These are phyloP conservation scores for Leptographium procerum DNA, from an alignment of 2,329 filamentous ascomycete species.

Conservation along the genomic window DNA sequence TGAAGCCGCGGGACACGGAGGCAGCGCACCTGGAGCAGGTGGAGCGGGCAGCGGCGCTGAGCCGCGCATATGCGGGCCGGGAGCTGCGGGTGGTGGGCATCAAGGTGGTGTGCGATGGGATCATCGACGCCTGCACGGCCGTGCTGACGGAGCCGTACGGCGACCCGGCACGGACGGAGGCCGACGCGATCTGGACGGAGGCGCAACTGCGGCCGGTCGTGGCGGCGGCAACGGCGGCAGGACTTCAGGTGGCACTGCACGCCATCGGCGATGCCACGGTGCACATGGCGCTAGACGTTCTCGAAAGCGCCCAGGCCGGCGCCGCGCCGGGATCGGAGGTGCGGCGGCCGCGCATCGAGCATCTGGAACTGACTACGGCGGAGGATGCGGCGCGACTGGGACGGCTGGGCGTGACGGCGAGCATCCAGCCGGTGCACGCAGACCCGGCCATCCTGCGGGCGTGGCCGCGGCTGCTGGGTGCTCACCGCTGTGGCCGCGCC, in stretches of 20 bases:
- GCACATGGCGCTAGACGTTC: conserved; percentile 42
- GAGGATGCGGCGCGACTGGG: conserved; percentile 46
- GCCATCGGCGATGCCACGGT: conserved; percentile 54
- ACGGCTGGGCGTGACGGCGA: conserved; percentile 46
- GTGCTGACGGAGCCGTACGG: conserved; percentile 48
- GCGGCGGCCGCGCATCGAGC: conserved; percentile 51
- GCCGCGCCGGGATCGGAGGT: conserved; percentile 21
- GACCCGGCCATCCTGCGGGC: conserved; percentile 50
- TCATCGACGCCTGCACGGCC: conserved; percentile 54
- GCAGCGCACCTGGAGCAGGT: conserved; percentile 36
- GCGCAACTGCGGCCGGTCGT: conserved; percentile 43
- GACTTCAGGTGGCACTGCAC: conserved; percentile 51
- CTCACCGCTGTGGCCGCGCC: conserved; percentile 40
- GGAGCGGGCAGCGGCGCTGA: conserved; percentile 36
- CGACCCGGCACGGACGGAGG: conserved; percentile 21
- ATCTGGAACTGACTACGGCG: conserved; percentile 46
- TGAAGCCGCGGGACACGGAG: conserved; percentile 32
- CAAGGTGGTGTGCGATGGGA: conserved; percentile 55
- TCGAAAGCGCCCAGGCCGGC: conserved; percentile 29
- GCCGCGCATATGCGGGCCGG: conserved; percentile 19
- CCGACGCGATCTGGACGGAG: conserved; percentile 43
- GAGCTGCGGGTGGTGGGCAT: conserved; percentile 46
- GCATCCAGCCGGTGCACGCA: conserved; percentile 45
- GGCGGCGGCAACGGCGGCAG: conserved; percentile 36
- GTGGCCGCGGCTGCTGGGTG: conserved; percentile 47